Base-by-base conservation (phyloP, 176 grass and related monocot species). In the Puya raimondii region DNA sequence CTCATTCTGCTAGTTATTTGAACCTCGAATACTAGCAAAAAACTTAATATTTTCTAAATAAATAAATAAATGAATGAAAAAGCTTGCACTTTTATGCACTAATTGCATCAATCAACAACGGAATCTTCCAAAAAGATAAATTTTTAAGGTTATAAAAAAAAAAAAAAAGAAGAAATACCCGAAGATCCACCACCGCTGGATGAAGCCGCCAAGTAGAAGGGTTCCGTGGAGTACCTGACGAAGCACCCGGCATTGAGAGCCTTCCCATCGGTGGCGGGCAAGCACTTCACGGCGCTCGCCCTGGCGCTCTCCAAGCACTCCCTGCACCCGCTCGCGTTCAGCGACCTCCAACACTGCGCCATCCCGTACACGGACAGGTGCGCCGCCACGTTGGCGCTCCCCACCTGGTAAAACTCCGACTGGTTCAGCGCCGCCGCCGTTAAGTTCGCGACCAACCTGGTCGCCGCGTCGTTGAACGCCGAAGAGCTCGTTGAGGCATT, bases 261-360 rank as follows among this genome's bases (percentile, higher is more conserved):
- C 81, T 67, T 85, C 69, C 54, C 87, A 23, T 78, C 76, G 0
- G 76, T 72, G 29, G 23, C 56, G 11, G 91, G 87, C 18, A 96
- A 73, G 82, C 91, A 96, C 53, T 53, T 12, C 11, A 85, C 2
- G 0, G 80, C 70, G 33, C 63, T 58, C 18, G 80, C 64, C 25
- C 70, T 61, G 50, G 87, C 87, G 80, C 63, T 88, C 1, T 65
- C 68, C 48, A 90, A 68, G 71, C 91, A 96, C 18, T 80, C 76
- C 26, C 66, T 70, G 81, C 91, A 96, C 51, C 75, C 73, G 48
- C 47, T 88, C 53, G 74, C 82, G 78, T 96, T 91, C 11, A 96
- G 81, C 64, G 91, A 90, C 51, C 72, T 80, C 91, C 91, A 96
- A 74, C 91, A 96, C 85, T 96, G 81, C 20, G 87, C 87, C 51